Conservation (phyloP, 106 monocot species). For the Apostasia shenzhenica region DNA sequence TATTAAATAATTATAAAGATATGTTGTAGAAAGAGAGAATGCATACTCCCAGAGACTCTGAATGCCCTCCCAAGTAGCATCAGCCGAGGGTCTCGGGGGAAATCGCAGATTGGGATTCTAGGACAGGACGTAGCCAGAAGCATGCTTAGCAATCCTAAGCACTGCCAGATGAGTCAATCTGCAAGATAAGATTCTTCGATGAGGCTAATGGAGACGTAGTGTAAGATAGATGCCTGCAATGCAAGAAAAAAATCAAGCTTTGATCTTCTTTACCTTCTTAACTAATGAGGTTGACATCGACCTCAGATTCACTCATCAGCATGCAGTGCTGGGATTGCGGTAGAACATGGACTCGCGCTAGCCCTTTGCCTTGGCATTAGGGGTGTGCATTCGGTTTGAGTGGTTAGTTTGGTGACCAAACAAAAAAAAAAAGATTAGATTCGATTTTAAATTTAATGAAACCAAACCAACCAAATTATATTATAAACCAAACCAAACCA, state of each 20-base stretch:
- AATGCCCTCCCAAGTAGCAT: constrained; percentile 24
- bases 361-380: constrained; percentile 12
- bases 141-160: constrained; percentile 14
- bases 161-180: constrained; percentile 23
- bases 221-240: constrained; percentile 21
- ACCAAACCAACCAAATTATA: too few relatives aligned
- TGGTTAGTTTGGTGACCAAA: too few relatives aligned
- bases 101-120: constrained; percentile 29
- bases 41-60: constrained; percentile 25
- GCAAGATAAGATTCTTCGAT: constrained; percentile 22
- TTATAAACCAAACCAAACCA: too few relatives aligned
- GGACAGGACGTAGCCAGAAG: constrained; percentile 15
- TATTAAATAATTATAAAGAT: too few relatives aligned
- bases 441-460: too few relatives aligned
- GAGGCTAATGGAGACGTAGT: constrained; percentile 33
- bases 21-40: too few relatives aligned
- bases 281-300: constrained; percentile 14
- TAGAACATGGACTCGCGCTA: constrained; percentile 40
- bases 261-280: background rate
- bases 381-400: too few relatives aligned
- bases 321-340: constrained; percentile 31
- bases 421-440: too few relatives aligned
- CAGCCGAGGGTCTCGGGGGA: constrained; percentile 19
- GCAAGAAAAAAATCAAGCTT: background rate
- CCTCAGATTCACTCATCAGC: constrained; percentile 16